These are phyloP conservation scores for Ogataea populi-albae DNA, from an alignment of 805 yeast genomes.

Conservation along the genomic window DNA sequence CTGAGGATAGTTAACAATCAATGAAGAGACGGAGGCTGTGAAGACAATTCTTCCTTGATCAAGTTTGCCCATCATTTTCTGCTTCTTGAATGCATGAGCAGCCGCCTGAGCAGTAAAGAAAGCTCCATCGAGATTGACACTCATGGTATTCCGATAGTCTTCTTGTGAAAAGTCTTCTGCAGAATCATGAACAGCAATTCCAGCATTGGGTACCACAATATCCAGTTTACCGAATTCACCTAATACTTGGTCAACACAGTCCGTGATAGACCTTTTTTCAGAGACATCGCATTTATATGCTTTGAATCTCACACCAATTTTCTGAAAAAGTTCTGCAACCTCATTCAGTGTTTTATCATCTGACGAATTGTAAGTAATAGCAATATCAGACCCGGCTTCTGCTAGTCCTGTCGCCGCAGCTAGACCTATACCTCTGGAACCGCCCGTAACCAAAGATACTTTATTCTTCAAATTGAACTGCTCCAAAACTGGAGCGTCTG, in stretches of 20 bases:
- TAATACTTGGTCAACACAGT: conserved; percentile 27
- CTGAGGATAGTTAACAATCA: conserved; percentile 48
- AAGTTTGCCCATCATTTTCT: conserved; percentile 28
- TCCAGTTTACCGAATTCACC: conserved; percentile 39
- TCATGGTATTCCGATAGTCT: conserved; percentile 36
- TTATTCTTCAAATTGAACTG: conserved; percentile 41
- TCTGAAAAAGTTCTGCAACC: conserved; percentile 11
- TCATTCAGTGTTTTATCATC: conserved; percentile 9
- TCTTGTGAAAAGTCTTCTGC: conserved; percentile 28
- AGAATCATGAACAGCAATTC: conserved; percentile 33
- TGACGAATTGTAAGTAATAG: conserved; percentile 35
- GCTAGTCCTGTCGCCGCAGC: conserved; percentile 52
- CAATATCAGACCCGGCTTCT: conserved; percentile 44
- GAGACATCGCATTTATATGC: conserved; percentile 34
- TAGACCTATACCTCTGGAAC: conserved; percentile 56
- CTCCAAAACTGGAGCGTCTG: conserved; percentile 12
- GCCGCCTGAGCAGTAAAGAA: conserved; percentile 48
- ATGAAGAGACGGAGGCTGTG: conserved; percentile 50
- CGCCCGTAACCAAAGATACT: conserved; percentile 50
- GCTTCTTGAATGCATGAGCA: conserved; percentile 42
- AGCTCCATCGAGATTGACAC: conserved; percentile 46
- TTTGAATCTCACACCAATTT: conserved; percentile 17
- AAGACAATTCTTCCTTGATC: conserved; percentile 42
- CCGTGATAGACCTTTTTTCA: conserved; percentile 28
- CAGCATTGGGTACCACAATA: conserved; percentile 43